Conservation (phyloP, 768 basidiomycete species). For the Rhodosporidiobolus sp. region DNA sequence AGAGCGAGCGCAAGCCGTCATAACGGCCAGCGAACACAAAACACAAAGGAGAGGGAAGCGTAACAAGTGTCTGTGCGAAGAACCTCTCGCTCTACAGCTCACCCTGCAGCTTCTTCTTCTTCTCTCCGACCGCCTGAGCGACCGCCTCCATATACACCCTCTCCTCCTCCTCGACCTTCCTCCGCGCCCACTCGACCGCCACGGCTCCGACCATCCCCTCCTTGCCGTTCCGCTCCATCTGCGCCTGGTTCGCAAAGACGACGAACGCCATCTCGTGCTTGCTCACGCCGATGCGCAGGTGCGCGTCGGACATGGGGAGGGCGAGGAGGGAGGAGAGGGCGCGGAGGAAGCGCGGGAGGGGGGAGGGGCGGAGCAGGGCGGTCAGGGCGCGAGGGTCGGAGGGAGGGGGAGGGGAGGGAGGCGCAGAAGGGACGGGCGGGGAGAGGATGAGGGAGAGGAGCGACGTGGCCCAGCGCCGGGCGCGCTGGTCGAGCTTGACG, state of each 20-base stretch:
- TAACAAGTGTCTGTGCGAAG: no score
- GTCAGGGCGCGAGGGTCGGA: not conserved
- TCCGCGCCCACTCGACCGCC: slow-evolving; percentile 1
- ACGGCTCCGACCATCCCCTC: not conserved
- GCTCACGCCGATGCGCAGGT: not conserved
- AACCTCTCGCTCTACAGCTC: not conserved
- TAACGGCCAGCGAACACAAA: no score
- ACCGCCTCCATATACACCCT: not conserved
- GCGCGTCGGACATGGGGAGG: not conserved
- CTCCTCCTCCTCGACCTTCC: not conserved
- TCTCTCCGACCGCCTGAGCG: not conserved
- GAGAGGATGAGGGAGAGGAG: not conserved
- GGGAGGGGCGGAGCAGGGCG: slow-evolving; percentile 9
- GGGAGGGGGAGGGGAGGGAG: not conserved
- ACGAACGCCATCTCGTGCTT: slow-evolving; percentile 3
- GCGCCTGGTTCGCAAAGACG: not conserved
- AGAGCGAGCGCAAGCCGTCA: no score
- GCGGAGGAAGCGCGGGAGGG: slow-evolving; percentile 5
- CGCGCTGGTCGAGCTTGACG: not conserved
- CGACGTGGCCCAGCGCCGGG: not conserved
- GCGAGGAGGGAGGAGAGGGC: not conserved
- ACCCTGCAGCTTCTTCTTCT: not conserved
- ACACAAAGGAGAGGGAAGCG: no score
- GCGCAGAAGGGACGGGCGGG: not conserved
- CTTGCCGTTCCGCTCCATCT: not conserved